Evolutionary conservation across 805 yeast genomes (phyloP), one percentile per base, ranked within the genome.

Genomic region (Nakazawaea molendinolei): DNA sequence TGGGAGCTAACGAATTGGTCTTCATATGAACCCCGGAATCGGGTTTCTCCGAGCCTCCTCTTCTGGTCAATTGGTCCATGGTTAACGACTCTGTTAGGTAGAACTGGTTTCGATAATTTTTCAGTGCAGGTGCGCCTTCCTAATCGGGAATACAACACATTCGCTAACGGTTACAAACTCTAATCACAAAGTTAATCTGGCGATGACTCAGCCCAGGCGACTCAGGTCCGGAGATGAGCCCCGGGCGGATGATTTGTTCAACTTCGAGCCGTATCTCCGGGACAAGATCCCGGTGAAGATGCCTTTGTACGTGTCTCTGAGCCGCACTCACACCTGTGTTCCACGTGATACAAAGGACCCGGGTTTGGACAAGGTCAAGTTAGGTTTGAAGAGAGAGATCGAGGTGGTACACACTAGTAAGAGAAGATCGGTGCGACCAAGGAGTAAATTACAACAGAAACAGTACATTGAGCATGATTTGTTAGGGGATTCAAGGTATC

Each of bases 401-500:
- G 22, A 15, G 8, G 17, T 19, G 14, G 29, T 13, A 5, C 17
- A 8, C 27, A 27, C 13, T 10, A 36, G 23, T 32, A 40, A 36
- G 29, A 32, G 33, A 21, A 16, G 38, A 20, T 24, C 26, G 22
- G 20, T 7, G 28, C 8, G 28, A 7, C 7, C 10, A 12, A 18
- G 15, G 15, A 8, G 23, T 8, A 28, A 17, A 18, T 7, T 14
- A 20, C 34, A 30, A 23, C 34, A 22, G 17, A 20, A 28, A n/a
- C 33, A 16, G 19, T 21, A 26, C 16, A 22, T 34, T 14, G 35
- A 19, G 23, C 32, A 34, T 8, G 79, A 73, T 46, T 74, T 76
- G 4, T 56, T 83, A 32, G 46, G 54, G 1, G 81, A 76, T 50
- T 45, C 51, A 0, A 14, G 60, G 10, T 77, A 61, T 50, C 47